Conservation (phyloP, 768 basidiomycete genomes). For the Omphalotus guepiniiformis region DNA sequence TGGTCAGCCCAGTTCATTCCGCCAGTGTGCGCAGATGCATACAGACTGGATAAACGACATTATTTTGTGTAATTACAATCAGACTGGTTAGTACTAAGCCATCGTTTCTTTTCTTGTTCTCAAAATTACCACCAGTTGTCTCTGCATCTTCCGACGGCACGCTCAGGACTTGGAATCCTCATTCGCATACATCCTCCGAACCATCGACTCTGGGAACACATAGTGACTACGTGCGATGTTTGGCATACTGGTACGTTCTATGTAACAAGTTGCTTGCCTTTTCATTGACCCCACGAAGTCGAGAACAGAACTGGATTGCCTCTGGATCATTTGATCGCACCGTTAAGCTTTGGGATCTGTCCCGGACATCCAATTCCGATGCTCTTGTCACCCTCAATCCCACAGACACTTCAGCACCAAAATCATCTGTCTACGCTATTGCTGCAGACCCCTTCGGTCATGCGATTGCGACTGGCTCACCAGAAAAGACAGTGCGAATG, state of each 20-base stretch:
- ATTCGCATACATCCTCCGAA: conserved; percentile 52
- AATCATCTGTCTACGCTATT: conserved; percentile 74
- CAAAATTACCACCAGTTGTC: conserved; percentile 48
- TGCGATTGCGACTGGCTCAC: conserved; percentile 83
- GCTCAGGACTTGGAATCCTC: conserved; percentile 90
- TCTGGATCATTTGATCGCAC: conserved; percentile 94
- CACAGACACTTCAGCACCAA: conserved; percentile 60
- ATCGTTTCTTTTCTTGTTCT: conserved; percentile 9
- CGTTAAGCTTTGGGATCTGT: conserved; percentile 92
- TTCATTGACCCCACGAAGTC: conserved; percentile 36
- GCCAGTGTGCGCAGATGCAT: conserved; percentile 87
- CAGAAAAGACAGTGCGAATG: conserved; percentile 83
- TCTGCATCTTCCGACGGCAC: conserved; percentile 96
- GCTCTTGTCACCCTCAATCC: conserved; percentile 65
- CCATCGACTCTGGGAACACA: conserved; percentile 72
- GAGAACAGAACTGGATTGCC: conserved; percentile 82
- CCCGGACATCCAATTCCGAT: conserved; percentile 31
- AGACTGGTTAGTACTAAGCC: conserved; percentile 54
- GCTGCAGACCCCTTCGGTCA: conserved; percentile 77
- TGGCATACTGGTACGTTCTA: conserved; percentile 60
- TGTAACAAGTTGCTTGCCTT: background rate
- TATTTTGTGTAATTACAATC: conserved; percentile 85
- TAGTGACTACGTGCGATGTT: conserved; percentile 81
- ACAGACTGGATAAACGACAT: conserved; percentile 98
- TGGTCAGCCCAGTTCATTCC: conserved; percentile 57